Base-by-base conservation (phyloP, 805 yeast genomes). In the Candida argentea region DNA sequence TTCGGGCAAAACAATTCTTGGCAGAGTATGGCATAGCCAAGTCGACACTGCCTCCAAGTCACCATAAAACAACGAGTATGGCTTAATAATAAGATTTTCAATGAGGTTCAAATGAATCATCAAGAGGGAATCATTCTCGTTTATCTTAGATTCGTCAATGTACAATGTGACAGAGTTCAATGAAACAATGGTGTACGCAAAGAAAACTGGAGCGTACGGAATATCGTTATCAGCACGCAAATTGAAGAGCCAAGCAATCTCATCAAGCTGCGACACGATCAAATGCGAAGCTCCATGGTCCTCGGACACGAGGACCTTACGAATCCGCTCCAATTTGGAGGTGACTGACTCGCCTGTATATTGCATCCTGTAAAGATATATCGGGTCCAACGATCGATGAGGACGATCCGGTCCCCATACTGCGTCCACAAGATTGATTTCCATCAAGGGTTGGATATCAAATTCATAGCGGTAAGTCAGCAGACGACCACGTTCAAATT, bases 201-300 rank as follows among this genome's bases (percentile, higher is more conserved):
- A 85, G 49, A 89, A 91, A 2, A 86, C 89, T 1, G 97, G 96
- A 44, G 79, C 78, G 48, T 68, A 89, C 4, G 76, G 77, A 33
- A 89, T 77, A 49, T 89, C 97, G 14, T 67, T 34, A 26, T 53
- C 70, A 4, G 87, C 83, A 38, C 98, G 72, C 31, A 89, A 56
- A 46, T 89, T 89, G 46, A 86, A 68, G 24, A 86, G 55, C 95
- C 95, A 87, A 5, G 94, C 91, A 36, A 86, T 73, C 40, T 87
- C 95, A 56, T 89, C 96, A 29, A 87, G 55, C 1, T 86, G 75
- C n/a, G 75, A 64, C 3, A 83, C 61, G 9, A 86, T 57, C 25
- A 83, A 61, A 24, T 44, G 50, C 4, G 48, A 34, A 2, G 35
- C 19, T n/a, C 25, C 43, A 43, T 74, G 50, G 7, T 46, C 38